Percentiles rank a stretch among this genome's conserved stretches.
Evolutionary conservation across 139 green algal species (phyloP).

Genomic region (Picochlorum sp.): DNA sequence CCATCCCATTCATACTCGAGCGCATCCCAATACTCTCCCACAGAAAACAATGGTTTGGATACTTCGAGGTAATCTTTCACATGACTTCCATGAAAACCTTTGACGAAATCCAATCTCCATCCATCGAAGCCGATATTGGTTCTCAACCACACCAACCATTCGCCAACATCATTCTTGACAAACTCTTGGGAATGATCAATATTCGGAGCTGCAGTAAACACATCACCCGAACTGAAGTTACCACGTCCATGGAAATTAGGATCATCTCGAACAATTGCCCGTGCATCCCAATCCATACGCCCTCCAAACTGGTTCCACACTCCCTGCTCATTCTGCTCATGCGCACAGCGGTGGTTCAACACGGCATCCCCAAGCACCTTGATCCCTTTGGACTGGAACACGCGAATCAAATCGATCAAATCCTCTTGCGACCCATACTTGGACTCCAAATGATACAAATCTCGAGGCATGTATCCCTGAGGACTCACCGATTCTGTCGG

Average conservation of each 20-base stretch:
- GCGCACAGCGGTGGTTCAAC: conserved; percentile 86
- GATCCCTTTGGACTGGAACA: conserved; percentile 52
- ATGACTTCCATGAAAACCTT: conserved; percentile 49
- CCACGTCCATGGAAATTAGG: conserved; percentile 72
- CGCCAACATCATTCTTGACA: conserved; percentile 69
- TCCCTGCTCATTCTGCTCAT: conserved; percentile 53
- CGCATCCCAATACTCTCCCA: conserved; percentile 83
- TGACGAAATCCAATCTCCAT: conserved; percentile 92
- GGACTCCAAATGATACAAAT: conserved; percentile 74
- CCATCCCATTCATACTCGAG: conserved; percentile 79
- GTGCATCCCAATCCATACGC: conserved; percentile 76
- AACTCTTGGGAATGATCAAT: conserved; percentile 79
- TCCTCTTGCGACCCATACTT: conserved; percentile 66
- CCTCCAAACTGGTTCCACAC: conserved; percentile 79
- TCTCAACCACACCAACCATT: conserved; percentile 79
- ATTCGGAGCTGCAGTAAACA: conserved; percentile 88
- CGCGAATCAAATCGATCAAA: conserved; percentile 42
- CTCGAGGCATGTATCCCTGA: conserved; percentile 78
- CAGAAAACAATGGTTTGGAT: conserved; percentile 68
- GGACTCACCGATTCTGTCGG: conserved; percentile 79
- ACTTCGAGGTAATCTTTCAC: conserved; percentile 74
- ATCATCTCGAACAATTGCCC: conserved; percentile 72
- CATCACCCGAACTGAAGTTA: conserved; percentile 66
- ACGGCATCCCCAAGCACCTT: conserved; percentile 89
- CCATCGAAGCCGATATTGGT: conserved; percentile 85